Percentiles rank a stretch among this genome's conserved stretches.
Evolutionary conservation across 2,329 filamentous ascomycete species (phyloP).

Genomic region (Trichoderma sp.): DNA sequence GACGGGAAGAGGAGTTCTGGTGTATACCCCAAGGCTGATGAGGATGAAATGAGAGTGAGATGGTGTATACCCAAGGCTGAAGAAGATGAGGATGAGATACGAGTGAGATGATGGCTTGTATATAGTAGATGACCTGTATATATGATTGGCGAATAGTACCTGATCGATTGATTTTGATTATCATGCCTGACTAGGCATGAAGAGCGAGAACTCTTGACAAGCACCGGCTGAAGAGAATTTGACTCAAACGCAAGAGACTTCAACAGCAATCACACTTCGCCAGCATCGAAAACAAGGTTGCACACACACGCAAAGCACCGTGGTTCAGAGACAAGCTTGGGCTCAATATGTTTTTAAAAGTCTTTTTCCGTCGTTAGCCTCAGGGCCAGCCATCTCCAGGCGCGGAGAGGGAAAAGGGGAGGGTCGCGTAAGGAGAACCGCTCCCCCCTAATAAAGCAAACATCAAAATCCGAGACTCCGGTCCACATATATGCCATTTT

Average conservation of each 20-base stretch:
- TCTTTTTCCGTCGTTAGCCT: conserved; percentile 44
- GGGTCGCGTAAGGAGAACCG: conserved; percentile 23
- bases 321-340: conserved; percentile 27
- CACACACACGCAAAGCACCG: conserved; percentile 10
- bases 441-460: conserved; percentile 37
- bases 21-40: no score
- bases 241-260: not conserved
- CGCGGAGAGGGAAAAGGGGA: conserved; percentile 33
- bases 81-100: no score
- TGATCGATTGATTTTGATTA: no score
- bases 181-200: no score
- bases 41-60: no score
- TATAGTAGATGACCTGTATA: no score
- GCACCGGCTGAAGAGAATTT: not conserved
- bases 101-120: no score
- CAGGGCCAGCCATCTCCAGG: conserved; percentile 43
- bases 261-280: not conserved
- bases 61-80: no score
- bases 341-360: conserved; percentile 32
- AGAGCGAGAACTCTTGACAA: no score
- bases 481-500: conserved; percentile 43
- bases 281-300: not conserved
- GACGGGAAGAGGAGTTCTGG: not conserved
- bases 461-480: conserved; percentile 48
- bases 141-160: no score